Base-by-base conservation (phyloP, 164 flowering plant species). In the Umbilicus rupestris region DNA sequence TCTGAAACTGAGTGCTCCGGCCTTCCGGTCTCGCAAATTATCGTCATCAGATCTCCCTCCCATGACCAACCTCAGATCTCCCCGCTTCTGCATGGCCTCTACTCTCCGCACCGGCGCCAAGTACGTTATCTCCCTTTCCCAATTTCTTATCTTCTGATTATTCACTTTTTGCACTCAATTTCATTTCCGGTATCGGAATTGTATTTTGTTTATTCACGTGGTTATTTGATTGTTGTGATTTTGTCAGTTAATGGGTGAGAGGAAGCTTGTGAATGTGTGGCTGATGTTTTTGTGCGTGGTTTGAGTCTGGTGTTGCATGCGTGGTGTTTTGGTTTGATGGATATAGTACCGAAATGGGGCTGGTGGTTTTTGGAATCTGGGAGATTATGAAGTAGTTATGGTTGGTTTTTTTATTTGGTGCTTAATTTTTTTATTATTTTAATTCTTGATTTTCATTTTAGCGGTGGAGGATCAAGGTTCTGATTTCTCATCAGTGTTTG, bases 81-180 rank as follows among this genome's bases (percentile, higher is more conserved):
- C 73, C 15, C 66, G 47, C 19, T 57, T 73, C 49, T 63, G 28
- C 67, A 73, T 73, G 73, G 73, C 76, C 24, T 68, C 74, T 22
- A 68, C 74, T 55, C 71, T 72, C 28, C 64, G 41, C 55, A 42
- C 71, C 26, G 35, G 60, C 68, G 19, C 75, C 19, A 72, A 64
- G 75, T 72, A 19, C 29, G 10, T 12, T 47, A 7, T 41, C 58
- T 24, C 30, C 10, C 58, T 52, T 26, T 8, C 2, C 14, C 30
- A 4, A 8, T 52, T 5, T 22, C 15, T 24, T 52, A 0, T 24
- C 5, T 19, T 47, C 1, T 47, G 5, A 24, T 7, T 24, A 16
- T 0, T 52, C 22, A 2, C 7, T 52, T 17, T 11, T 49, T 19
- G 22, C 10, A 26, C 22, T 52, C 4, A 0, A 16, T 16, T 42